A percentile compares a stretch with the other conserved stretches of the same genome.
Evolutionary conservation across 75 land plant genomes (phyloP).

Genomic region (Selaginella moellendorffii): DNA sequence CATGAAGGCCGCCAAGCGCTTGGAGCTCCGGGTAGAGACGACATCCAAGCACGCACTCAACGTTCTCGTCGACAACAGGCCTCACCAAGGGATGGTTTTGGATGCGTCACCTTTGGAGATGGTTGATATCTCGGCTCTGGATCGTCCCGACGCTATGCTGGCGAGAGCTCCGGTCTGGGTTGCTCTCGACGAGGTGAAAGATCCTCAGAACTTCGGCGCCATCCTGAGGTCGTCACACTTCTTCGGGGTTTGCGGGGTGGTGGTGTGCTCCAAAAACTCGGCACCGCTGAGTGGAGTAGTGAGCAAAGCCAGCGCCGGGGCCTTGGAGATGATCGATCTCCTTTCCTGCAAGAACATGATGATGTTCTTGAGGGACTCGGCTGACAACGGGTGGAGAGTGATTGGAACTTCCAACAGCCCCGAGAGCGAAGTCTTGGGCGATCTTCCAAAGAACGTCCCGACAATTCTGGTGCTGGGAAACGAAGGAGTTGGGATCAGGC

Average conservation of each 20-base stretch:
- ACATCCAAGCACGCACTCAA: slow-evolving; percentile 85
- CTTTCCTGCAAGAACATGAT: slow-evolving; percentile 88
- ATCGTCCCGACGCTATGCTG: slow-evolving; percentile 21
- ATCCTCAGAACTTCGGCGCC: slow-evolving; percentile 94
- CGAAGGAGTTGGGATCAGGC: slow-evolving; percentile 86
- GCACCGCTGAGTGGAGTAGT: slow-evolving; percentile 98
- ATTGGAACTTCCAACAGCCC: slow-evolving; percentile 61
- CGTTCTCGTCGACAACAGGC: slow-evolving; percentile 74
- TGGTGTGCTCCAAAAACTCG: slow-evolving; percentile 92
- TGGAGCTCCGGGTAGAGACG: slow-evolving; percentile 40
- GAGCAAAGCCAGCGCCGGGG: slow-evolving; percentile 98
- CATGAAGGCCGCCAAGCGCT: slow-evolving; percentile 41
- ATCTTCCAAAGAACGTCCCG: slow-evolving; percentile 43
- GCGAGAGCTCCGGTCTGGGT: slow-evolving; percentile 54
- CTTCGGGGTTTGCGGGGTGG: slow-evolving; percentile 78
- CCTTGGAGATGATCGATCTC: slow-evolving; percentile 77
- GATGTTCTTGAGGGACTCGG: slow-evolving; percentile 61
- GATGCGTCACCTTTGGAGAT: slow-evolving; percentile 91
- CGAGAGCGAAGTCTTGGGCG: slow-evolving; percentile 35
- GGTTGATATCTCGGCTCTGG: slow-evolving; percentile 44
- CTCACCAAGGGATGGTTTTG: slow-evolving; percentile 85
- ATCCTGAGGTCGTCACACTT: slow-evolving; percentile 80
- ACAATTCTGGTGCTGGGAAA: slow-evolving; percentile 89
- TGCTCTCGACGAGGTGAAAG: slow-evolving; percentile 89
- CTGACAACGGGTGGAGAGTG: slow-evolving; percentile 86